Conservation (phyloP, 495 filamentous ascomycete species). For the Talaromyces ruber region DNA sequence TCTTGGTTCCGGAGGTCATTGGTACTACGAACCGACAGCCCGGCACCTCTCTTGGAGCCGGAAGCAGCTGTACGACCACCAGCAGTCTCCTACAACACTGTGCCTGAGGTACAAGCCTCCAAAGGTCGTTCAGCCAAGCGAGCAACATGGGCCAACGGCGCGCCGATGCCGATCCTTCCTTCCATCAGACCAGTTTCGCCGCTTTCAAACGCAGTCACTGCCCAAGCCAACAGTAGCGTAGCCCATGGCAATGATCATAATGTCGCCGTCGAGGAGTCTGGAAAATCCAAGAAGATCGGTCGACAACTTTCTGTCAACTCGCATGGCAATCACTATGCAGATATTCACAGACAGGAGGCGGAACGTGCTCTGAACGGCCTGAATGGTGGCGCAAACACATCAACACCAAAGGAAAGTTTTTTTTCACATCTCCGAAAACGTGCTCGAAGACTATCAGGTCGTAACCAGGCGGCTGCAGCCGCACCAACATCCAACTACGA, state of each 20-base stretch:
- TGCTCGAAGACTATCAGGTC: constrained; percentile 84
- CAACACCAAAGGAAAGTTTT: constrained; percentile 82
- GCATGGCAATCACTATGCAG: constrained; percentile 81
- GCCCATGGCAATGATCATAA: constrained; percentile 15
- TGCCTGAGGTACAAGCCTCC: constrained; percentile 33
- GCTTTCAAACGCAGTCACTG: constrained; percentile 82
- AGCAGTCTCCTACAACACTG: constrained; percentile 45
- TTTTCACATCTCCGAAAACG: constrained; percentile 96
- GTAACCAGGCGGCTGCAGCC: constrained; percentile 68
- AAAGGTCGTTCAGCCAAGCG: constrained; percentile 68
- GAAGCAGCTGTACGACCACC: constrained; percentile 31
- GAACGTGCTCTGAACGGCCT: constrained; percentile 86
- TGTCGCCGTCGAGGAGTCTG: constrained; percentile 37
- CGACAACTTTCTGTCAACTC: constrained; percentile 94
- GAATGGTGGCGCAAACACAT: constrained; percentile 49
- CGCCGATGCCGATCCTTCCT: constrained; percentile 95
- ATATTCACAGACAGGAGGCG: constrained; percentile 82
- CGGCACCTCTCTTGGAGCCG: constrained; percentile 33
- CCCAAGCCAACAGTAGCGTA: constrained; percentile 57
- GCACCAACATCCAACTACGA: constrained; percentile 62
- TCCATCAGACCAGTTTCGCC: constrained; percentile 94
- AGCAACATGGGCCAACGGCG: constrained; percentile 82
- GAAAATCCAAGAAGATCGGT: constrained; percentile 84
- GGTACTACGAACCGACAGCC: constrained; percentile 58
- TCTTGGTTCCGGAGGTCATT: constrained; percentile 96